These are phyloP conservation scores for Cordyceps cicadae DNA, from an alignment of 2,329 filamentous ascomycete species.

Conservation along the genomic window DNA sequence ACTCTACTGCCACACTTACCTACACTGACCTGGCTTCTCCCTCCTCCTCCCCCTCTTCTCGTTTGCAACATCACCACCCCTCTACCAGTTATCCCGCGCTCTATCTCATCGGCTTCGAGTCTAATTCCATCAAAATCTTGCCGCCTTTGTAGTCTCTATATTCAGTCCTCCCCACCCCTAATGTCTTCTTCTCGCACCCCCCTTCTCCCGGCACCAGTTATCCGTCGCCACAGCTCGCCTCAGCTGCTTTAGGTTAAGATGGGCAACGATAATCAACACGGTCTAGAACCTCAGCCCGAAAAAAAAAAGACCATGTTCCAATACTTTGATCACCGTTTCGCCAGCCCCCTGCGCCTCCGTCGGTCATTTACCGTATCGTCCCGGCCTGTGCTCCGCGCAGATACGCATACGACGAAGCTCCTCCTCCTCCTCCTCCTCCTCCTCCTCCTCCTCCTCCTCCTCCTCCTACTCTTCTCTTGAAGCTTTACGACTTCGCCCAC, in stretches of 20 bases:
- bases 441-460: not conserved
- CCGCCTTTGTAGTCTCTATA: not conserved
- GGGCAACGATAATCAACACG: constrained; percentile 7
- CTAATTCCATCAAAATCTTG: not conserved
- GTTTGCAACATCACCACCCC: not conserved
- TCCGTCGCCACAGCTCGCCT: not conserved
- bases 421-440: too few relatives aligned
- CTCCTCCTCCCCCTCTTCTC: not conserved
- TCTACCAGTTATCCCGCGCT: not conserved
- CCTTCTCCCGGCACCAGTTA: not conserved
- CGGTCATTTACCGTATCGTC: constrained; percentile 11
- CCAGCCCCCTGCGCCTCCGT: constrained; percentile 5
- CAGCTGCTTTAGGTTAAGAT: constrained; percentile 10
- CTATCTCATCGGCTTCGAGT: not conserved
- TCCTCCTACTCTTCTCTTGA: too few relatives aligned
- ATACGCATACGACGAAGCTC: not conserved
- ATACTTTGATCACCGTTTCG: not conserved
- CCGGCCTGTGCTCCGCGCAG: not conserved
- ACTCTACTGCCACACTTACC: not conserved
- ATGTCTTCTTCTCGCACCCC: not conserved
- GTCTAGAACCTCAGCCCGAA: constrained; percentile 12
- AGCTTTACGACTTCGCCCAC: not conserved
- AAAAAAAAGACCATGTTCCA: not conserved
- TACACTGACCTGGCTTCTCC: not conserved
- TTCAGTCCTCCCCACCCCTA: not conserved